Evolutionary conservation across 2,329 filamentous ascomycete genomes (phyloP).

Genomic region (Nigrospora sphaerica): DNA sequence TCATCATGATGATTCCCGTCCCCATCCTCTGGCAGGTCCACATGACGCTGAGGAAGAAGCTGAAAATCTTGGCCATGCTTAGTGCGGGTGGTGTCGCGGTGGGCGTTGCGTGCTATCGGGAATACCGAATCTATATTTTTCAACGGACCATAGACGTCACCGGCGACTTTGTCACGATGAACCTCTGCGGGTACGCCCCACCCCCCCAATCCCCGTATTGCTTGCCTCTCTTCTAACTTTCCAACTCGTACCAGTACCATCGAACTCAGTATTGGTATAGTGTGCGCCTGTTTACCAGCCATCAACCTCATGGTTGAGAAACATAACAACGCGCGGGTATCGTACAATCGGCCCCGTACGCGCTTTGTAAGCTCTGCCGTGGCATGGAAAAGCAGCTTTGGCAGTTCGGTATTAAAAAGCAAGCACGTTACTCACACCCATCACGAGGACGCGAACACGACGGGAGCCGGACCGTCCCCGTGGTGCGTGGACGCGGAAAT

Average conservation of each 20-base stretch:
- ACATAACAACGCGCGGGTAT: background rate
- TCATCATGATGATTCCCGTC: conserved; percentile 25
- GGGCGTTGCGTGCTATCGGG: conserved; percentile 19
- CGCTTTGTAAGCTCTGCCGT: background rate
- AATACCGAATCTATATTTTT: conserved; percentile 14
- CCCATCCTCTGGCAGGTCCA: conserved; percentile 21
- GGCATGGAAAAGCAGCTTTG: background rate
- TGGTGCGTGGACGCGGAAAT: background rate
- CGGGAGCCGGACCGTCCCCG: background rate
- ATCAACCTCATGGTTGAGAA: conserved; percentile 10
- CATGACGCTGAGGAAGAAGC: conserved; percentile 19
- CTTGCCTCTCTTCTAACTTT: background rate
- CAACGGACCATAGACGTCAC: conserved; percentile 14
- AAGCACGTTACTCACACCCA: background rate
- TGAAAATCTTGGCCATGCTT: conserved; percentile 22
- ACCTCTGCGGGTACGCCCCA: conserved; percentile 1
- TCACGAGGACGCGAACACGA: background rate
- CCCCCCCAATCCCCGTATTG: background rate
- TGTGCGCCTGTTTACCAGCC: conserved; percentile 19
- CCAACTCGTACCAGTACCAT: conserved; percentile 5
- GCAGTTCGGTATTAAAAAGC: background rate
- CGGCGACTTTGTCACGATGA: conserved; percentile 13
- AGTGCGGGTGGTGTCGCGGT: conserved; percentile 20
- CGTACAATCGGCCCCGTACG: background rate
- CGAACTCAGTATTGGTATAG: conserved; percentile 17